Conservation (phyloP, 2,329 filamentous ascomycete genomes). For the Torrubiella hemipterigena region DNA sequence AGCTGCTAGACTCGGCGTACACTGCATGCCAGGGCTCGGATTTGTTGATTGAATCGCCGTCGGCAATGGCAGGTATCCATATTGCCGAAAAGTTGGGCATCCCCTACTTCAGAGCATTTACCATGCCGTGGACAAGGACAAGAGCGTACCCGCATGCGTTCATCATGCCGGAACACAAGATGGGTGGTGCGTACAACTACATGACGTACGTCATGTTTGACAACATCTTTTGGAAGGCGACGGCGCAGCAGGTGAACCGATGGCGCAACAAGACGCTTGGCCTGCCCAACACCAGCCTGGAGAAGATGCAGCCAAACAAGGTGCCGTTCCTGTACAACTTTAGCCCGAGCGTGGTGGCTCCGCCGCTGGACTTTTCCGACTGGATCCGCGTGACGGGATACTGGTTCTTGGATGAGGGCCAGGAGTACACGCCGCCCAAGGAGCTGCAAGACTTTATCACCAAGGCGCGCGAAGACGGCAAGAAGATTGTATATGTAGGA, state of each 20-base stretch:
- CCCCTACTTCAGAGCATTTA: conserved; percentile 94
- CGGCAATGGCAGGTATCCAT: conserved; percentile 94
- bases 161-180: conserved; percentile 81
- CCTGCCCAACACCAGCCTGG: conserved; percentile 68
- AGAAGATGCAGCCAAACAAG: conserved; percentile 91
- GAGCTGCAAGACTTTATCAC: conserved; percentile 73
- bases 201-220: conserved; percentile 95
- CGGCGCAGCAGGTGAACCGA: conserved; percentile 78
- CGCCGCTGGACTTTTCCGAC: conserved; percentile 88
- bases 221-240: conserved; percentile 92
- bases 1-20: conserved; percentile 73
- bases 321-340: conserved; percentile 99
- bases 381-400: conserved; percentile 97
- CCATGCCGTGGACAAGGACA: conserved; percentile 97
- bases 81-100: conserved; percentile 88
- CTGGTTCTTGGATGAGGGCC: conserved; percentile 85
- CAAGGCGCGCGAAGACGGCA: conserved; percentile 67
- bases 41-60: conserved; percentile 87
- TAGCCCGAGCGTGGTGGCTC: conserved; percentile 84
- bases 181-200: conserved; percentile 92
- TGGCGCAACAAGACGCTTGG: conserved; percentile 78
- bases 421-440: conserved; percentile 57
- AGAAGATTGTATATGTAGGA: conserved; percentile 92
- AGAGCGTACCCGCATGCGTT: conserved; percentile 95
- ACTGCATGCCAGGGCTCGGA: conserved; percentile 75